Evolutionary conservation across 768 basidiomycete genomes (phyloP), one percentile per base, ranked within the genome.

Genomic region (Arthromyces matolae): DNA sequence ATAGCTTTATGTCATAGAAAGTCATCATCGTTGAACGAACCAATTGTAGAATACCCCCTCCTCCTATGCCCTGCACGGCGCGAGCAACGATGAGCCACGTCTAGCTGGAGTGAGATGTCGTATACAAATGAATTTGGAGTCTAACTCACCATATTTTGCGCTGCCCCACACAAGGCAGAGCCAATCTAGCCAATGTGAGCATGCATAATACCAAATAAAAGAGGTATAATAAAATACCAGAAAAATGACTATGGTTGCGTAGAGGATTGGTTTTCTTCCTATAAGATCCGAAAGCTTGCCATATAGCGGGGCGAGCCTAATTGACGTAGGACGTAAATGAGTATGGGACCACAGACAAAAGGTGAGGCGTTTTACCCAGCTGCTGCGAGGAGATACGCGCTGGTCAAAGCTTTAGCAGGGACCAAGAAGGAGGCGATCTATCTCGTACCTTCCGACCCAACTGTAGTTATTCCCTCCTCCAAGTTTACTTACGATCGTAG

Each of bases 31-130:
- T 46, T 16, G n/a, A n/a, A n/a, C n/a, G n/a, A n/a, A 77, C 84
- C 53, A 89, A 69, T 59, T 87, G 86, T 14, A 89, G 70, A 49
- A 90, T 84, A 4, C 86, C 89, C 8, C 87, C 88, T 5, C 87
- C 88, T 22, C 90, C 90, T 24, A 92, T 81, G 7, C 90, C 90
- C 61, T 92, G 90, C 3, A 93, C 69, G 3, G 87, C 89, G 53
- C 90, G 79, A 35, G 77, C 78, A 0, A 86, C 72, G 25, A 90
- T 81, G 13, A 93, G 68, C 90, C 86, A 89, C 2, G 70, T 75
- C 73, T 75, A 50, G 33, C 33, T 14, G 13, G 34, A 29, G 43
- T 14, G 4, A 28, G 28, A 40, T n/a, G n/a, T n/a, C n/a, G n/a
- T n/a, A n/a, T 18, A 14, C n/a, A 28, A 31, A 29, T 16, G 23